Evolutionary conservation across 1,284 basidiomycete genomes (phyloP).

Genomic region (Termitomyces sp.): DNA sequence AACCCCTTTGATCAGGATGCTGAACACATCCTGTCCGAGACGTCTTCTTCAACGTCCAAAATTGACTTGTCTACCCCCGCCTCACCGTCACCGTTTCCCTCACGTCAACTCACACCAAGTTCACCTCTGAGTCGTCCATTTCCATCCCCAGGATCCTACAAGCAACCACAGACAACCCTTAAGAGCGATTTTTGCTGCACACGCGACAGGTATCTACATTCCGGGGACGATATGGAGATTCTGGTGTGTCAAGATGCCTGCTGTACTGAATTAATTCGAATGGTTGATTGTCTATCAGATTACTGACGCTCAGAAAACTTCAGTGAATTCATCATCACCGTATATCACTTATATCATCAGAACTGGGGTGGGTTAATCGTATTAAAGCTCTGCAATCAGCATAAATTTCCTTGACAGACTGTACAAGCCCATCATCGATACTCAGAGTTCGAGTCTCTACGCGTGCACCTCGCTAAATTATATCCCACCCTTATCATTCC

Average conservation of each 20-base stretch:
- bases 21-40: constrained; percentile 54
- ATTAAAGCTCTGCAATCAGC: constrained; percentile 7
- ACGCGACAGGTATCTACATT: constrained; percentile 71
- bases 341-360: constrained; percentile 96
- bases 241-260: constrained; percentile 42
- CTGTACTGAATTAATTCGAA: background rate
- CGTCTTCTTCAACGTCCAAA: constrained; percentile 51
- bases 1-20: constrained; percentile 73
- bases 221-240: constrained; percentile 76
- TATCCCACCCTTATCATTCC: constrained; percentile 98
- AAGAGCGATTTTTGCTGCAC: constrained; percentile 75
- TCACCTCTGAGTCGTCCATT: constrained; percentile 41
- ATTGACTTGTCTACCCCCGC: constrained; percentile 60
- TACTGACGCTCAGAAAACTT: constrained; percentile 92
- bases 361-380: constrained; percentile 67
- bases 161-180: constrained; percentile 41
- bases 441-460: constrained; percentile 95
- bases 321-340: constrained; percentile 76
- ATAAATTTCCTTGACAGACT: constrained; percentile 41
- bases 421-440: constrained; percentile 89
- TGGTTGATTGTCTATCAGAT: constrained; percentile 43
- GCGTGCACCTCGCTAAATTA: constrained; percentile 77
- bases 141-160: constrained; percentile 50
- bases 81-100: constrained; percentile 43
- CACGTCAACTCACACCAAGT: constrained; percentile 36